Conservation (phyloP, 2,329 filamentous ascomycete species). For the Paracorniculantispora psalliotae region DNA sequence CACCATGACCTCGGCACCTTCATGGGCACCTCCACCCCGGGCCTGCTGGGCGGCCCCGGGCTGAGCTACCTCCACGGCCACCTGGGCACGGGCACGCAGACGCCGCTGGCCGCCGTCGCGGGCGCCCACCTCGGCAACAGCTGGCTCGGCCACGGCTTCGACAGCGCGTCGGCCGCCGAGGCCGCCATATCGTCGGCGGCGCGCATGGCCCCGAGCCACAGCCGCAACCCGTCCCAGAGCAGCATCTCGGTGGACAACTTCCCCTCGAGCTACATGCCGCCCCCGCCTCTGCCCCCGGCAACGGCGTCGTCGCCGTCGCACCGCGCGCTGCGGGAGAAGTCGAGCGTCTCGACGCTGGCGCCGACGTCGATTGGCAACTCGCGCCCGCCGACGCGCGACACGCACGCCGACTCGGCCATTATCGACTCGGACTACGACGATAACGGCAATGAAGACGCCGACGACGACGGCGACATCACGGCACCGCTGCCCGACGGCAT, state of each 20-base stretch:
- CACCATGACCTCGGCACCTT: constrained; percentile 48
- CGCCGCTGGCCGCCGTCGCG: constrained; percentile 73
- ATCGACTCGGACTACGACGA: constrained; percentile 33
- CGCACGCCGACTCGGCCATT: constrained; percentile 33
- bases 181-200: background rate
- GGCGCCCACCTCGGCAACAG: constrained; percentile 49
- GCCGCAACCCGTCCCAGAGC: constrained; percentile 41
- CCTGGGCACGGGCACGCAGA: constrained; percentile 70
- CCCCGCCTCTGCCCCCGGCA: constrained; percentile 18
- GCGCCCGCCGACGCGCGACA: constrained; percentile 54
- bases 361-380: constrained; percentile 50
- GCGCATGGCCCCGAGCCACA: constrained; percentile 29
- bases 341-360: constrained; percentile 58
- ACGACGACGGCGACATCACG: constrained; percentile 12
- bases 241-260: constrained; percentile 43
- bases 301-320: constrained; percentile 30
- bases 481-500: constrained; percentile 11
- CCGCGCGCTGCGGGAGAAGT: constrained; percentile 49
- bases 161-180: background rate
- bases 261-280: constrained; percentile 31
- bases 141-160: constrained; percentile 27
- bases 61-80: constrained; percentile 81
- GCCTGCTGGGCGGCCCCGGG: constrained; percentile 67
- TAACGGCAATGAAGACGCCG: constrained; percentile 24
- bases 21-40: constrained; percentile 55